Base-by-base conservation (phyloP, 2,329 filamentous ascomycete species). In the Aspergillus puulaauensis region DNA sequence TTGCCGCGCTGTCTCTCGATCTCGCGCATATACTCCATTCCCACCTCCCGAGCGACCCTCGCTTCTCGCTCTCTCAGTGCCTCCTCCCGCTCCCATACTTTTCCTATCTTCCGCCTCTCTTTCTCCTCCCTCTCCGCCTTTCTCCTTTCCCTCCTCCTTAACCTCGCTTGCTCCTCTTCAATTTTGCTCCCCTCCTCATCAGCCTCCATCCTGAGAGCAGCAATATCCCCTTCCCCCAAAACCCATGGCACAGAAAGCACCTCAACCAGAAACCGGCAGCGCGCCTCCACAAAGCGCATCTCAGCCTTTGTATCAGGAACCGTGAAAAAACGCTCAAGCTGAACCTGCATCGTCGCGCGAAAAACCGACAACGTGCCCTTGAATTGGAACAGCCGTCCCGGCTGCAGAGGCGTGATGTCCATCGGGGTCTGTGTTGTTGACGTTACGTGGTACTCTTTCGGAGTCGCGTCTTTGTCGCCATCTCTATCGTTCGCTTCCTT, bases 331-430 rank as follows among this genome's bases (percentile, higher is more conserved):
- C 83, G 77, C 66, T 86, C 83, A 24, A 86, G 69, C 15, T 82
- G 74, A 8, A 87, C 59, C 63, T 87, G 84, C 59, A 80, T 79
- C 12, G 69, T 66, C 4, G 72, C 70, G 5, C 83, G 78, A 64
- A 83, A 86, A 11, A 69, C 73, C 0, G 76, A 77, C 9, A 87
- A 74, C 0, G 80, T 83, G 27, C 84, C 83, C 63, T 87, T 86
- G 4, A 81, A 74, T 58, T 84, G 84, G 2, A 86, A 68, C 6
- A 83, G 74, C 0, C 76, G 75, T 4, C 84, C 84, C 0, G 82
- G 68, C 2, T 76, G 70, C 12, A 85, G 76, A 0, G 71, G 54
- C 2, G 77, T 56, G 14, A 83, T 73, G 23, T 82, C 75, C 37
- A 85, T 74, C 2, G 73, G 62, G 3, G 78, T 54, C 69, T 67